These are phyloP conservation scores for Starmera quercuum DNA, from an alignment of 805 yeast species.

Conservation along the genomic window DNA sequence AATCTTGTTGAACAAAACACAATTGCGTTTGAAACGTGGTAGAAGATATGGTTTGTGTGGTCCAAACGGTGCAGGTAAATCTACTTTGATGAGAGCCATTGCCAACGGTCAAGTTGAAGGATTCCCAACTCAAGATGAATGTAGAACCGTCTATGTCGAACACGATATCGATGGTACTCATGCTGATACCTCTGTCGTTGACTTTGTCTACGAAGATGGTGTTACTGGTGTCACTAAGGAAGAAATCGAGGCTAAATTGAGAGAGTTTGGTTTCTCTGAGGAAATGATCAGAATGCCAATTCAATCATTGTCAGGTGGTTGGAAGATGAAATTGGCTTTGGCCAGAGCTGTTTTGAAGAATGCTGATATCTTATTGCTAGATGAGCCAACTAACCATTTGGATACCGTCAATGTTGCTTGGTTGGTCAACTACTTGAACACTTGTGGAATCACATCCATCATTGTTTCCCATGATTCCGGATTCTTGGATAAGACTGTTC, in stretches of 20 bases:
- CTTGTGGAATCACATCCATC: constrained; percentile 98
- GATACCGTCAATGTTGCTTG: constrained; percentile 99
- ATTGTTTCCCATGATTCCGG: constrained; percentile 99
- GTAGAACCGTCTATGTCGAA: constrained; percentile 99
- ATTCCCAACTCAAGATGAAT: constrained; percentile 98
- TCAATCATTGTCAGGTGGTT: constrained; percentile 98
- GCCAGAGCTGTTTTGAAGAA: constrained; percentile 99
- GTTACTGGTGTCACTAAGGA: constrained; percentile 64
- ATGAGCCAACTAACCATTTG: constrained; percentile 99
- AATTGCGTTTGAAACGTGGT: constrained; percentile 96
- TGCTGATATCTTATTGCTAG: constrained; percentile 95
- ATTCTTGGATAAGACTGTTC: constrained; percentile 94
- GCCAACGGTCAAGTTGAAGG: constrained; percentile 99
- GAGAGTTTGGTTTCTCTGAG: constrained; percentile 88
- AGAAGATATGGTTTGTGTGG: constrained; percentile 99
- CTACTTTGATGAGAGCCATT: constrained; percentile 95
- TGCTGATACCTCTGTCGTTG: constrained; percentile 91
- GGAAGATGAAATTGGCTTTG: constrained; percentile 99
- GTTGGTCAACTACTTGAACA: constrained; percentile 98
- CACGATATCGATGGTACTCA: constrained; percentile 99
- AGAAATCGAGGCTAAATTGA: constrained; percentile 64
- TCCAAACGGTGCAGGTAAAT: constrained; percentile 99
- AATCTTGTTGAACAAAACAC: constrained; percentile 98
- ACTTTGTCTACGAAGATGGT: constrained; percentile 83
- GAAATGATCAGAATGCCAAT: constrained; percentile 93